These are phyloP conservation scores for Inosperma sp. DNA, from an alignment of 768 basidiomycete species.

Conservation along the genomic window DNA sequence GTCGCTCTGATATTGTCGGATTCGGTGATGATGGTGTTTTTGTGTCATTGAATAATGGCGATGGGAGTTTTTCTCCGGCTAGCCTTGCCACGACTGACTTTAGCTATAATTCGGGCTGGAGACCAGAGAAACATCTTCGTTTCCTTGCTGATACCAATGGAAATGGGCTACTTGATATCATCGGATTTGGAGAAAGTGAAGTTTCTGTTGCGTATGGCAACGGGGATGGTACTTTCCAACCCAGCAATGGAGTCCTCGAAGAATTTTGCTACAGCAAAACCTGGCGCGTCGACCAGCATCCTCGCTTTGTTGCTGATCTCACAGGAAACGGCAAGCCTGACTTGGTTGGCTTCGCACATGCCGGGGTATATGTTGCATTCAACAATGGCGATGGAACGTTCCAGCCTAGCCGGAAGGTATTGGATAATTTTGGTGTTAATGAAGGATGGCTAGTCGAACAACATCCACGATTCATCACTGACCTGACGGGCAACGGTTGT, in stretches of 20 bases:
- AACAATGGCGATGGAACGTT: slow-evolving; percentile 9
- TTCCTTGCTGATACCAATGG: slow-evolving; percentile 10
- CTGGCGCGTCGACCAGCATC: slow-evolving; percentile 1
- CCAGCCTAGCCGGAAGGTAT: neutral
- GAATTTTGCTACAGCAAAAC: neutral
- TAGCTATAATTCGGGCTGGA: slow-evolving; percentile 6
- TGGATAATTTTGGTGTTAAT: neutral
- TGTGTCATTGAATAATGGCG: neutral
- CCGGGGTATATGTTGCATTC: slow-evolving; percentile 1
- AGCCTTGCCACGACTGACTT: neutral
- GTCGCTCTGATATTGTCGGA: slow-evolving; percentile 3
- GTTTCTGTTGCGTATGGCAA: neutral
- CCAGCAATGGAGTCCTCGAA: neutral
- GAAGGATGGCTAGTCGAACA: neutral
- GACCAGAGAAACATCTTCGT: slow-evolving; percentile 3
- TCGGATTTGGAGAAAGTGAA: slow-evolving; percentile 5
- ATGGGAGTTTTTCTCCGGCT: neutral
- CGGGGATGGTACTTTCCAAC: slow-evolving; percentile 5
- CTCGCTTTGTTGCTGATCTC: slow-evolving; percentile 4
- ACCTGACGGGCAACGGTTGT: no score
- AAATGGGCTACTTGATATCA: slow-evolving; percentile 6
- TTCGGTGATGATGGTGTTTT: slow-evolving; percentile 6
- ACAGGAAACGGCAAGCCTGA: slow-evolving; percentile 2
- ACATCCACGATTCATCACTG: slow-evolving; percentile 5
- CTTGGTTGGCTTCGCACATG: slow-evolving; percentile 5